Percentiles rank a stretch among this genome's conserved stretches.
Evolutionary conservation across 2,329 filamentous ascomycete genomes (phyloP).

Genomic region (Pseudopithomyces chartarum): DNA sequence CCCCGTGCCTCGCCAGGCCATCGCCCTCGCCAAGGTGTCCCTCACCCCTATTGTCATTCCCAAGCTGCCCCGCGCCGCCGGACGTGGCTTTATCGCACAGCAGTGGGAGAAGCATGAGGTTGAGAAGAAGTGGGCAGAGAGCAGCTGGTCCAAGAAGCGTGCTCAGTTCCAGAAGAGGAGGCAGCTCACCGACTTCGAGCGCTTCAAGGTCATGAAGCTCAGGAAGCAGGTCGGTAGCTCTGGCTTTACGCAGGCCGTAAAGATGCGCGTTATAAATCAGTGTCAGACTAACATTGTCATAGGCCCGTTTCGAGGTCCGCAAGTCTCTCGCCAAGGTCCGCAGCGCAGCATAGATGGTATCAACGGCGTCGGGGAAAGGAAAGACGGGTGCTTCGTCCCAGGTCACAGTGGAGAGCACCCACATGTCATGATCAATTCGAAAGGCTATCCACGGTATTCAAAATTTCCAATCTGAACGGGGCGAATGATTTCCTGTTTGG

Average conservation of each 20-base stretch:
- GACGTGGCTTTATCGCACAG: constrained; percentile 81
- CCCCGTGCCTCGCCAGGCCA: constrained; percentile 83
- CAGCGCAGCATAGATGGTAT: constrained; percentile 45
- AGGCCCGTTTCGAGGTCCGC: constrained; percentile 92
- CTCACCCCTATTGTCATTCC: constrained; percentile 88
- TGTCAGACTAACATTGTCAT: constrained; percentile 23
- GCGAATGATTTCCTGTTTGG: constrained; percentile 44
- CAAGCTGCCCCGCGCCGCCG: constrained; percentile 83
- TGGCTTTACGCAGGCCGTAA: not conserved
- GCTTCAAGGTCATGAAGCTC: constrained; percentile 99
- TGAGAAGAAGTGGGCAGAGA: constrained; percentile 90
- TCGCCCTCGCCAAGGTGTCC: constrained; percentile 80
- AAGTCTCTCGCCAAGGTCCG: constrained; percentile 91
- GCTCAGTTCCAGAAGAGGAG: constrained; percentile 84
- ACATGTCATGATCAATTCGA: constrained; percentile 46
- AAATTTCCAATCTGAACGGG: constrained; percentile 45
- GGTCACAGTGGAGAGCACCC: constrained; percentile 41
- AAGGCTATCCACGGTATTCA: constrained; percentile 45
- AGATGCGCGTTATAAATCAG: not conserved
- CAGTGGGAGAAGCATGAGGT: constrained; percentile 90
- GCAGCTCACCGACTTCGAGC: constrained; percentile 96
- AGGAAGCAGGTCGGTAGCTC: constrained; percentile 85
- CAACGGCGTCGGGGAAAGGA: constrained; percentile 33
- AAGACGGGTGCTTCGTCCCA: constrained; percentile 37
- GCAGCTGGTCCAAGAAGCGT: constrained; percentile 93